These are phyloP conservation scores for Oryza australiensis DNA, from an alignment of 176 grass and related monocot species.

Conservation along the genomic window DNA sequence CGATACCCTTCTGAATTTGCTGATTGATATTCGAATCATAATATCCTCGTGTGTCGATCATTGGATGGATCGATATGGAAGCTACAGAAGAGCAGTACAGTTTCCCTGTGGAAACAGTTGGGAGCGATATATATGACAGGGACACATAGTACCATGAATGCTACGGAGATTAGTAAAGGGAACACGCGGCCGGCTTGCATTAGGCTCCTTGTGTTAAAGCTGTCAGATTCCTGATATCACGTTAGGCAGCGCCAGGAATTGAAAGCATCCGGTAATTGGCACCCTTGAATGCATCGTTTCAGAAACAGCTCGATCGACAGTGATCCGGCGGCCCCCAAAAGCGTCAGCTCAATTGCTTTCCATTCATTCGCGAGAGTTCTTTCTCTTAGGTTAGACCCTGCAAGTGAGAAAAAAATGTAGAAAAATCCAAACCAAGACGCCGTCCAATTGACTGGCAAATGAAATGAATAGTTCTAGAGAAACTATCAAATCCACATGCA, in stretches of 20 bases:
- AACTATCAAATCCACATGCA: background rate
- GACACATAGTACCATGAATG: background rate
- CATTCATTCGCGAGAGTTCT: background rate
- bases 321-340: background rate
- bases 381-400: background rate
- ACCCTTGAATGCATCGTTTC: background rate
- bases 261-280: background rate
- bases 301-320: background rate
- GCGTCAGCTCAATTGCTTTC: background rate
- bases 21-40: conserved; percentile 7
- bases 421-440: background rate
- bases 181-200: background rate
- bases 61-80: background rate
- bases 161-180: background rate
- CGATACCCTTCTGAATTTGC: background rate
- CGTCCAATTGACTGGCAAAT: background rate
- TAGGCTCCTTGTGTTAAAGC: background rate
- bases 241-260: background rate
- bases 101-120: background rate
- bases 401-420: background rate
- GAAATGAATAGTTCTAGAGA: background rate
- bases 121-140: background rate
- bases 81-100: background rate
- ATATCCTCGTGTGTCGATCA: conserved; percentile 13
- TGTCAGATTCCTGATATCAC: background rate